Evolutionary conservation across 352 stramenopile genomes (phyloP).

Genomic region (Phytopythium oedochilum): DNA sequence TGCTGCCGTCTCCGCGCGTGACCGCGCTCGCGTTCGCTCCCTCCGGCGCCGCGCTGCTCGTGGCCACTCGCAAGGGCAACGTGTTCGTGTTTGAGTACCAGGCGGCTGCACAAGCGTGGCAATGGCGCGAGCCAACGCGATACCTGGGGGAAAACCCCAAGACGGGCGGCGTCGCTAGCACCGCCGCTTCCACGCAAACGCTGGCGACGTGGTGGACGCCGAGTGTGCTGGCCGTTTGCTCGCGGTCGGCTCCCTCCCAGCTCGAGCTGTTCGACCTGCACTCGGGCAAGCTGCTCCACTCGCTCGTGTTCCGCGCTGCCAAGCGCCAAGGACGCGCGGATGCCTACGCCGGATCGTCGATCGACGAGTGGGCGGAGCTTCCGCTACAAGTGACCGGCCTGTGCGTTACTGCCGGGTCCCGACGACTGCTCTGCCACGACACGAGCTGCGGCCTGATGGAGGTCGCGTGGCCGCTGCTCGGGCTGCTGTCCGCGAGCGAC

Average conservation of each 20-base stretch:
- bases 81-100: slow-evolving; percentile 39
- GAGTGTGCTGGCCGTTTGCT: slow-evolving; percentile 41
- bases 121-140: slow-evolving; percentile 13
- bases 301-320: slow-evolving; percentile 21
- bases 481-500: not conserved
- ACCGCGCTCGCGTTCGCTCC: slow-evolving; percentile 48
- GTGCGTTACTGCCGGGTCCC: slow-evolving; percentile 8
- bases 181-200: slow-evolving; percentile 32
- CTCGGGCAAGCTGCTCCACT: slow-evolving; percentile 38
- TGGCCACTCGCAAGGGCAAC: slow-evolving; percentile 59
- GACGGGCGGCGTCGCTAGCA: slow-evolving; percentile 6
- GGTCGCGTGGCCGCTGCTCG: slow-evolving; percentile 49
- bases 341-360: not conserved
- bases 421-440: slow-evolving; percentile 39
- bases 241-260: slow-evolving; percentile 17
- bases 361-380: slow-evolving; percentile 20
- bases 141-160: slow-evolving; percentile 44
- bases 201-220: slow-evolving; percentile 42
- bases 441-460: slow-evolving; percentile 22
- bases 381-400: slow-evolving; percentile 28
- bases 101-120: slow-evolving; percentile 16
- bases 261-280: slow-evolving; percentile 48
- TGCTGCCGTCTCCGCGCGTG: slow-evolving; percentile 45
- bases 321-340: not conserved
- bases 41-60: slow-evolving; percentile 20